phyloP scores from a whole-genome alignment of 257 asterid genomes.

The Solanum clarkiae region DNA sequence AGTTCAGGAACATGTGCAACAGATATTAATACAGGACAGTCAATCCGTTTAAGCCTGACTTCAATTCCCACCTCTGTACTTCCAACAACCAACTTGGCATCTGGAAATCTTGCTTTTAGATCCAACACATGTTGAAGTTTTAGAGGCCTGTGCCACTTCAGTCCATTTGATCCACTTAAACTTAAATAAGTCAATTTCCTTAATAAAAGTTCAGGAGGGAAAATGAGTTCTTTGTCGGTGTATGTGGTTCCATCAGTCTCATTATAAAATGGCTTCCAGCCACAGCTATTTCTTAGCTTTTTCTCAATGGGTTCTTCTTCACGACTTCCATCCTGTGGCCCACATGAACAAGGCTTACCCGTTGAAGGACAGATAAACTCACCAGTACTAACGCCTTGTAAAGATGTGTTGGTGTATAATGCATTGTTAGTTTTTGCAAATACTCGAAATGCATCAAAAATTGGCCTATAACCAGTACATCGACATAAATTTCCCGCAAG shows the following conservation, averaged over 20 bases:
- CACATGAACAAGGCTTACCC: slow-evolving; percentile 91
- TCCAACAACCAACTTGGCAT: slow-evolving; percentile 71
- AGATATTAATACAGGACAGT: slow-evolving; percentile 65
- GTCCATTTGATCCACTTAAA: slow-evolving; percentile 60
- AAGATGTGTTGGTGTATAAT: slow-evolving; percentile 42
- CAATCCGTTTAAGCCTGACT: slow-evolving; percentile 60
- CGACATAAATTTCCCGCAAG: slow-evolving; percentile 97
- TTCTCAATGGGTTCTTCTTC: slow-evolving; percentile 6
- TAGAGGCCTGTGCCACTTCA: slow-evolving; percentile 78
- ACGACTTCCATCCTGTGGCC: slow-evolving; percentile 22
- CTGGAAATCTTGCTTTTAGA: slow-evolving; percentile 49
- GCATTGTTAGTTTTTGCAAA: slow-evolving; percentile 71
- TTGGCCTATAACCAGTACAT: slow-evolving; percentile 97
- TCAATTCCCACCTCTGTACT: slow-evolving; percentile 90
- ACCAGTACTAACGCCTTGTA: slow-evolving; percentile 18
- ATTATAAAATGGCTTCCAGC: slow-evolving; percentile 40
- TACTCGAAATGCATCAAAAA: slow-evolving; percentile 78
- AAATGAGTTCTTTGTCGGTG: slow-evolving; percentile 78
- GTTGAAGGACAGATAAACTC: slow-evolving; percentile 88
- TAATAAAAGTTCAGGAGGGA: slow-evolving; percentile 77
- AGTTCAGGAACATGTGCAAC: slow-evolving; percentile 70
- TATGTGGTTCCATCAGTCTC: slow-evolving; percentile 64
- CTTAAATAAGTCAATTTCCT: slow-evolving; percentile 42
- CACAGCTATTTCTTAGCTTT: slow-evolving; percentile 8
- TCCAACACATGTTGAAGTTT: slow-evolving; percentile 57